These are phyloP conservation scores for Aspergillus sp. DNA, from an alignment of 2,329 filamentous ascomycete species.

Conservation along the genomic window DNA sequence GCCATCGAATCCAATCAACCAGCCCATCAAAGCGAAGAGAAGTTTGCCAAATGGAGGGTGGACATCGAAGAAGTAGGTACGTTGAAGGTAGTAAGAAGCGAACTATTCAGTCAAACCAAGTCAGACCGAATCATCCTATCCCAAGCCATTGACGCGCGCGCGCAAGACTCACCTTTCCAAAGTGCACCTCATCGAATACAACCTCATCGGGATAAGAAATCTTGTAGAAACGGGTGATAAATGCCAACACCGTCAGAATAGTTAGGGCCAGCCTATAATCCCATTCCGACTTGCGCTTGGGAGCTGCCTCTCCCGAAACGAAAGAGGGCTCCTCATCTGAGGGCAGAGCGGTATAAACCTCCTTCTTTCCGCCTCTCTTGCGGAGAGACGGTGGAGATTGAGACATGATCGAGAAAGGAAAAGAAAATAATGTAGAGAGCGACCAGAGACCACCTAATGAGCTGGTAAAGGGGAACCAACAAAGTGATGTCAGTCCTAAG, in stretches of 20 bases:
- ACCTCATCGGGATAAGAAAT: slow-evolving; percentile 95
- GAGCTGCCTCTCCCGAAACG: slow-evolving; percentile 7
- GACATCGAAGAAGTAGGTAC: slow-evolving; percentile 99
- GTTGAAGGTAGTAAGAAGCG: slow-evolving; percentile 76
- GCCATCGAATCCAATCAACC: slow-evolving; percentile 95
- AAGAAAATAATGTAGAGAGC: slow-evolving; percentile 17
- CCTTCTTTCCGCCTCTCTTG: slow-evolving; percentile 39
- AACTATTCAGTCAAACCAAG: slow-evolving; percentile 30
- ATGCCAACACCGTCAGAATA: slow-evolving; percentile 77
- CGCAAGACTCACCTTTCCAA: slow-evolving; percentile 75
- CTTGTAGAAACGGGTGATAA: slow-evolving; percentile 90
- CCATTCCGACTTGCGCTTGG: slow-evolving; percentile 55
- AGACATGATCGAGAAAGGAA: slow-evolving; percentile 26
- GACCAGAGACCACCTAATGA: slow-evolving; percentile 23
- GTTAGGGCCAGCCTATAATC: slow-evolving; percentile 77
- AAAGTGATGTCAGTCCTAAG: too few relatives aligned
- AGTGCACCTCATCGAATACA: slow-evolving; percentile 98
- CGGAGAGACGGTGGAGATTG: slow-evolving; percentile 34
- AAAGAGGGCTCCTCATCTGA: slow-evolving; percentile 18
- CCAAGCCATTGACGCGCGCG: too few relatives aligned
- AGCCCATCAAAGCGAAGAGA: slow-evolving; percentile 92
- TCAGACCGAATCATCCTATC: slow-evolving; percentile 9
- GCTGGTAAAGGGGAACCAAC: slow-evolving; percentile 6
- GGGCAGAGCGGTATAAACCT: slow-evolving; percentile 18
- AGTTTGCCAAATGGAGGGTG: slow-evolving; percentile 98